Percentiles rank a stretch among this genome's conserved stretches.
These are phyloP conservation scores for Biscogniauxia sp. DNA, from an alignment of 2,329 filamentous ascomycete species.

Conservation along the genomic window DNA sequence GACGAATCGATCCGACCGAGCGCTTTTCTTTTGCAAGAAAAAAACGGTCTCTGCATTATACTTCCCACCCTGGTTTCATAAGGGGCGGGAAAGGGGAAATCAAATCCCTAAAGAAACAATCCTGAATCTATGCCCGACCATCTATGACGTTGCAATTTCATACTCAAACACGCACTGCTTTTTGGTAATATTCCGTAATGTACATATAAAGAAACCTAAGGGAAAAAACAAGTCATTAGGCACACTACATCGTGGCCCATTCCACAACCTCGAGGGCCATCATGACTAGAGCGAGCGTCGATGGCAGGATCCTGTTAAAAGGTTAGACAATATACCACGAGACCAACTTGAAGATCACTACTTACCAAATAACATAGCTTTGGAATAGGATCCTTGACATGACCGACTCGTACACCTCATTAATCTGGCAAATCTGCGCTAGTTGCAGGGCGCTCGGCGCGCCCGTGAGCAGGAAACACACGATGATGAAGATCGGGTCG, in stretches of 20 bases:
- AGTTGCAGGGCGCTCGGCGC: conserved; percentile 91
- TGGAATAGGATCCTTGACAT: conserved; percentile 94
- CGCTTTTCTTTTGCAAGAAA: neutral
- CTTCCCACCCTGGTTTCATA: neutral
- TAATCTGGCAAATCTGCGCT: conserved; percentile 98
- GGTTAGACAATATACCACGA: conserved; percentile 24
- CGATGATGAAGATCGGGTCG: conserved; percentile 96
- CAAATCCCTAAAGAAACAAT: neutral
- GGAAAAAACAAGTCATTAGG: neutral
- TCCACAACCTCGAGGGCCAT: conserved; percentile 88
- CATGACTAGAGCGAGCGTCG: conserved; percentile 87
- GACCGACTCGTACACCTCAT: conserved; percentile 89
- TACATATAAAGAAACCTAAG: conserved; percentile 13
- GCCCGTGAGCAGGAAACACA: conserved; percentile 93
- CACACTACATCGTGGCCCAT: conserved; percentile 58
- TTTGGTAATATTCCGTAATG: conserved; percentile 8
- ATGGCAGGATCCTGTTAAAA: conserved; percentile 75
- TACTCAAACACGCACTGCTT: neutral
- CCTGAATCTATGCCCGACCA: neutral
- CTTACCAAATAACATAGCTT: conserved; percentile 91
- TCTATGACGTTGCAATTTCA: neutral
- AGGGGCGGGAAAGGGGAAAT: neutral
- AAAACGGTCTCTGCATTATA: neutral
- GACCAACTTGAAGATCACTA: conserved; percentile 15
- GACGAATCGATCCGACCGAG: neutral